Conservation (phyloP, 805 yeast genomes). For the Nakazawaea molendinolei region DNA sequence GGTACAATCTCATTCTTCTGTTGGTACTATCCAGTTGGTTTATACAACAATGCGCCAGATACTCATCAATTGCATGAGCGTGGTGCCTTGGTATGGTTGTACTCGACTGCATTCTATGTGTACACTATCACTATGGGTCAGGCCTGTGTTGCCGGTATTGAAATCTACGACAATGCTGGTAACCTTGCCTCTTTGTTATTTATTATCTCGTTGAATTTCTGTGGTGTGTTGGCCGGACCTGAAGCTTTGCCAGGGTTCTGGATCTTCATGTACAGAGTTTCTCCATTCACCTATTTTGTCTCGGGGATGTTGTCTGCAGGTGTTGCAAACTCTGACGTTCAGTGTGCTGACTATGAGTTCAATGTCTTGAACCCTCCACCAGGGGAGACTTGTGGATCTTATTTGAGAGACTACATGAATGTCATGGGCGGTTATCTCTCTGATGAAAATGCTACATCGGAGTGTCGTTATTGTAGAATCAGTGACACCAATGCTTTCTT, state of each 20-base stretch:
- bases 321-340: conserved; percentile 41
- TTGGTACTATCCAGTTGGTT: conserved; percentile 71
- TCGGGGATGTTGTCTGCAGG: conserved; percentile 48
- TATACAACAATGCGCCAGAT: conserved; percentile 52
- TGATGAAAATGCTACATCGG: conserved; percentile 35
- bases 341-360: conserved; percentile 43
- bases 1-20: conserved; percentile 60
- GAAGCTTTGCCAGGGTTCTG: conserved; percentile 60
- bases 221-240: conserved; percentile 67
- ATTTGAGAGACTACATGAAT: conserved; percentile 32
- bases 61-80: conserved; percentile 39
- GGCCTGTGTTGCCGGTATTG: conserved; percentile 50
- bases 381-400: conserved; percentile 54
- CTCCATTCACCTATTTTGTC: conserved; percentile 65
- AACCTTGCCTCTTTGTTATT: conserved; percentile 50
- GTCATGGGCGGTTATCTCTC: conserved; percentile 41
- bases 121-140: conserved; percentile 56
- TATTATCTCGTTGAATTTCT: conserved; percentile 60
- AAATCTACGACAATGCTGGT: conserved; percentile 57
- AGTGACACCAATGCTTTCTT: conserved; percentile 54
- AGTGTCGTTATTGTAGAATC: conserved; percentile 58
- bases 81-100: conserved; percentile 46
- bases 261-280: conserved; percentile 70
- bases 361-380: conserved; percentile 42
- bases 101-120: conserved; percentile 36